phyloP scores from a whole-genome alignment of 768 basidiomycete genomes.

The Cystobasidium onofrii region DNA sequence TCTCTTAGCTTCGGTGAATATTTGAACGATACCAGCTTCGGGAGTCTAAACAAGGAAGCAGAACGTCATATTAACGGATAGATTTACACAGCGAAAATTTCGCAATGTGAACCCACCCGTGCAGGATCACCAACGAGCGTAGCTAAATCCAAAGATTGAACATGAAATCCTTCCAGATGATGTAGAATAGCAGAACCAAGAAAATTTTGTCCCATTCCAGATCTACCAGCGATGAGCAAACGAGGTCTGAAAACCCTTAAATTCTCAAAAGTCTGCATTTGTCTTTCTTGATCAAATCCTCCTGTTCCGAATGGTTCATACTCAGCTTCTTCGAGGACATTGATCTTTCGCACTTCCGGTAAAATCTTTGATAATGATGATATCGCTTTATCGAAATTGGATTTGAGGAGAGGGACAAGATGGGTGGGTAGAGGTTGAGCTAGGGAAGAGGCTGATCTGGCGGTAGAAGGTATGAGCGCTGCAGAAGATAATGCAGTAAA shows the following conservation, averaged over 20 bases:
- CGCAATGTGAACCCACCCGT: conserved; percentile 56
- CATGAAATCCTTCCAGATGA: conserved; percentile 88
- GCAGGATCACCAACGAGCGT: conserved; percentile 79
- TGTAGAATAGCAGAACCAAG: conserved; percentile 85
- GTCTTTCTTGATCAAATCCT: background rate
- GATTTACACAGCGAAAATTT: too few species aligned
- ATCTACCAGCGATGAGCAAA: conserved; percentile 66
- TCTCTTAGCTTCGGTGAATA: conserved; percentile 92
- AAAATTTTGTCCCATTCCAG: conserved; percentile 85
- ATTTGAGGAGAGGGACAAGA: conserved; percentile 65
- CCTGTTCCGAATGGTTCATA: conserved; percentile 69
- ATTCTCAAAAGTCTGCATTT: conserved; percentile 61
- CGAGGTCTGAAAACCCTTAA: conserved; percentile 83
- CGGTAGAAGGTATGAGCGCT: conserved; percentile 93
- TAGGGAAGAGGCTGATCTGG: conserved; percentile 75
- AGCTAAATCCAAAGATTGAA: conserved; percentile 87
- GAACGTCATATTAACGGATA: too few species aligned
- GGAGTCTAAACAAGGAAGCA: too few species aligned
- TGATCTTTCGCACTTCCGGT: conserved; percentile 70
- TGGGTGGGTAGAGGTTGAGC: conserved; percentile 78
- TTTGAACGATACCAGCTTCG: conserved; percentile 86
- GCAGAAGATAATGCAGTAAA: background rate
- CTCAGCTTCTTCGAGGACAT: conserved; percentile 86
- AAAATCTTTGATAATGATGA: conserved; percentile 62
- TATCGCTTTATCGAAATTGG: conserved; percentile 64